Evolutionary conservation across 495 filamentous ascomycete genomes (phyloP).

Genomic region (Beverwykella pulmonaria): DNA sequence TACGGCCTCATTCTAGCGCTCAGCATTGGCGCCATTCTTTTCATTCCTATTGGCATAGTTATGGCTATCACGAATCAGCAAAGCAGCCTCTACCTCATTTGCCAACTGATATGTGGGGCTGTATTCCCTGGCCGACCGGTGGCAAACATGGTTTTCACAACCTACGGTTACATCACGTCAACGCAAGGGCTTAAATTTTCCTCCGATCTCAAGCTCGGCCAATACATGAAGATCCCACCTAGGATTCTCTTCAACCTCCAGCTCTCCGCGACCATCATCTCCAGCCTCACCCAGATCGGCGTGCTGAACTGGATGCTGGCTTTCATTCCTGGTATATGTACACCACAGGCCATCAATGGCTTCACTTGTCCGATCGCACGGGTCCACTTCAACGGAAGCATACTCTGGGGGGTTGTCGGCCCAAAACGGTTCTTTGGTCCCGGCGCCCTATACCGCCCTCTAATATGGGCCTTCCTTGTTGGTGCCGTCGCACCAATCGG

Average conservation of each 20-base stretch:
- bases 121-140: slow-evolving; percentile 80
- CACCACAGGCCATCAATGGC: slow-evolving; percentile 73
- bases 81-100: slow-evolving; percentile 77
- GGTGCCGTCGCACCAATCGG: slow-evolving; percentile 70
- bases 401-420: slow-evolving; percentile 87
- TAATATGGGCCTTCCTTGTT: slow-evolving; percentile 77
- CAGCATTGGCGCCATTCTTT: slow-evolving; percentile 69
- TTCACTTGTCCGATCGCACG: slow-evolving; percentile 86
- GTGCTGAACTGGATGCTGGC: slow-evolving; percentile 89
- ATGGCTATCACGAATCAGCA: slow-evolving; percentile 87
- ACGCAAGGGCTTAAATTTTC: slow-evolving; percentile 86
- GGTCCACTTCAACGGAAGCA: slow-evolving; percentile 86
- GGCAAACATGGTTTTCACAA: slow-evolving; percentile 88
- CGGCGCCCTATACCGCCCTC: slow-evolving; percentile 65
- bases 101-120: slow-evolving; percentile 77
- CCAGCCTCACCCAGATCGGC: slow-evolving; percentile 75
- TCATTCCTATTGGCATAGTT: slow-evolving; percentile 80
- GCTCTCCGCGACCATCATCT: slow-evolving; percentile 76
- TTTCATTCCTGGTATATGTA: slow-evolving; percentile 76
- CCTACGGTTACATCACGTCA: slow-evolving; percentile 76
- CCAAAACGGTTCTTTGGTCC: slow-evolving; percentile 76
- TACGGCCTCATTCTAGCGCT: slow-evolving; percentile 77
- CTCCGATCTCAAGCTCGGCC: slow-evolving; percentile 82
- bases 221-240: slow-evolving; percentile 93
- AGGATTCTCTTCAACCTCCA: slow-evolving; percentile 78